Conservation (phyloP, 495 filamentous ascomycete species). For the Hyphodiscus hymeniophilus region DNA sequence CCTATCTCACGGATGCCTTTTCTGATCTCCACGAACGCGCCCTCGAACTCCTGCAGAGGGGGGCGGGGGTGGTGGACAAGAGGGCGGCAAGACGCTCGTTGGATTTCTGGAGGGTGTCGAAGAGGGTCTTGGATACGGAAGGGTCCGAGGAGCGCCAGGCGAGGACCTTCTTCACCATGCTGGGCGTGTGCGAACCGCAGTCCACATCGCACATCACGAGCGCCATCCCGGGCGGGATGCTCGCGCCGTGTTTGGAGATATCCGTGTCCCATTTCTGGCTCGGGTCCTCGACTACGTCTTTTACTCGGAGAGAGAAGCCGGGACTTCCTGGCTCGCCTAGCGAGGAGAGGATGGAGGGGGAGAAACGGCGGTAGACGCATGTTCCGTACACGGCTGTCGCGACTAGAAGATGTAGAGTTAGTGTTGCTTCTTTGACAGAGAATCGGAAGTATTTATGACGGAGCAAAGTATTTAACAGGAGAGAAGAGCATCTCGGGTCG, state of each 20-base stretch:
- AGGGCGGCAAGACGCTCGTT: constrained; percentile 65
- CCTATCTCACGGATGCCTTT: constrained; percentile 69
- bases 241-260: constrained; percentile 52
- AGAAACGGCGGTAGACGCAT: constrained; percentile 86
- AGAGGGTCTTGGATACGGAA: constrained; percentile 58
- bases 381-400: constrained; percentile 86
- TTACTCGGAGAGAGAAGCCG: constrained; percentile 59
- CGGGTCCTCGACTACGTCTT: constrained; percentile 49
- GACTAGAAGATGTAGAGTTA: too few relatives aligned
- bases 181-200: constrained; percentile 85
- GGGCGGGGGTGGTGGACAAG: constrained; percentile 32
- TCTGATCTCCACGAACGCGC: constrained; percentile 33
- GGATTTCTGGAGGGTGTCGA: constrained; percentile 60
- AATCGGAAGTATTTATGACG: too few relatives aligned
- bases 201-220: constrained; percentile 94
- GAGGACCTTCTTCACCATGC: constrained; percentile 89
- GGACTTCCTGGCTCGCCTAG: constrained; percentile 54
- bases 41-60: constrained; percentile 26
- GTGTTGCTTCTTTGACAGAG: too few relatives aligned
- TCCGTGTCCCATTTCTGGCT: constrained; percentile 67
- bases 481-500: too few relatives aligned
- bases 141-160: constrained; percentile 67
- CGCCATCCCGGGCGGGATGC: constrained; percentile 54
- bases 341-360: constrained; percentile 59
- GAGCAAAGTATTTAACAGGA: too few relatives aligned